Conservation (phyloP, 441 rosid species). For the Dalechampia spathulata region DNA sequence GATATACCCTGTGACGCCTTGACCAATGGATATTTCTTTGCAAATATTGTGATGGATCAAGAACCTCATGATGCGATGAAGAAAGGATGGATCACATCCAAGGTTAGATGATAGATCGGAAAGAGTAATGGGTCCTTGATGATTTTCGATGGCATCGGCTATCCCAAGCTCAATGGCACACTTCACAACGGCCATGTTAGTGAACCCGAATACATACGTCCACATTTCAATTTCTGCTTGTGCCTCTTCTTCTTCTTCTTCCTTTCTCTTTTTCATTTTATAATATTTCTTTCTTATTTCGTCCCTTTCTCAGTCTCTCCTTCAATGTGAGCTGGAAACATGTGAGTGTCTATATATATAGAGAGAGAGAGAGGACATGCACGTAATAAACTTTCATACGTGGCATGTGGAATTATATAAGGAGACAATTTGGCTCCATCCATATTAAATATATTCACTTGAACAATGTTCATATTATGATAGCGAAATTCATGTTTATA, state of each 20-base stretch:
- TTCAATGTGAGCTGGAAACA: too few relatives aligned
- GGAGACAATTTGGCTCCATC: too few relatives aligned
- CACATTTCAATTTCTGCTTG: conserved; percentile 42
- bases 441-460: too few relatives aligned
- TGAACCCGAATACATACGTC: conserved; percentile 47
- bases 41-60: conserved; percentile 41
- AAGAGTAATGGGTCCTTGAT: conserved; percentile 37
- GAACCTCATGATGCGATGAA: conserved; percentile 60
- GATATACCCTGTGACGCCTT: conserved; percentile 24
- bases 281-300: too few relatives aligned
- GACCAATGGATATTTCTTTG: conserved; percentile 24
- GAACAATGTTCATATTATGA: too few relatives aligned
- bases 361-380: too few relatives aligned
- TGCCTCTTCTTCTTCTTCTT: conserved; percentile 29
- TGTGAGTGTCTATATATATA: too few relatives aligned
- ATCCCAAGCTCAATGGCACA: conserved; percentile 72
- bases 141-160: conserved; percentile 49
- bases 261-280: background rate
- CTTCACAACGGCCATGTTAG: conserved; percentile 50
- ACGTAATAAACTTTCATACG: too few relatives aligned
- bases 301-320: too few relatives aligned
- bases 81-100: conserved; percentile 37
- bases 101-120: conserved; percentile 42
- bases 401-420: too few relatives aligned
- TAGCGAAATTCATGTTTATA: too few relatives aligned